phyloP scores from a whole-genome alignment of 495 filamentous ascomycete genomes.

The Pseudomonodictys pantanalensis region DNA sequence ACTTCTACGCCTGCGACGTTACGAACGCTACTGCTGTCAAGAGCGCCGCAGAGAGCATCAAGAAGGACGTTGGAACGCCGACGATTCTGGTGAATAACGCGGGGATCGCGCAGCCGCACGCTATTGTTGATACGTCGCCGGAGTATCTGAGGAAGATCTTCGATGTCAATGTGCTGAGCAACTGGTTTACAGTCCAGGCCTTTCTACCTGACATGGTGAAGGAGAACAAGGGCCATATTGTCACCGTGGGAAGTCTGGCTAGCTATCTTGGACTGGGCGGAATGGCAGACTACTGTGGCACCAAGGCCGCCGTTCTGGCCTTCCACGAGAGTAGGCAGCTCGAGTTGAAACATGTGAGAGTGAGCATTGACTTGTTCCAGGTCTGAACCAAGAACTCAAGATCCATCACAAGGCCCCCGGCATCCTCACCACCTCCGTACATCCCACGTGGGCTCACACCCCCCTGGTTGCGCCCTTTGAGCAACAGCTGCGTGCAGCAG shows the following conservation, averaged over 20 bases:
- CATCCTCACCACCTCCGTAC: slow-evolving; percentile 39
- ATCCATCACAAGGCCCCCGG: slow-evolving; percentile 32
- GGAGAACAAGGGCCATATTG: slow-evolving; percentile 59
- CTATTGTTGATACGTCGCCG: slow-evolving; percentile 51
- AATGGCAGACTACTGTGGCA: slow-evolving; percentile 54
- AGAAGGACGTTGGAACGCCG: slow-evolving; percentile 46
- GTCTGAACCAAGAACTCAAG: slow-evolving; percentile 37
- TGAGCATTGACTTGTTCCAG: slow-evolving; percentile 1
- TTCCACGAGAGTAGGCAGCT: slow-evolving; percentile 53
- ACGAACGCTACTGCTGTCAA: slow-evolving; percentile 49
- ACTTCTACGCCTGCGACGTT: slow-evolving; percentile 54
- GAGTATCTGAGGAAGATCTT: slow-evolving; percentile 52
- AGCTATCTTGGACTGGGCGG: slow-evolving; percentile 50
- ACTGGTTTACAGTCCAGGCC: slow-evolving; percentile 56
- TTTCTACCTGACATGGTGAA: slow-evolving; percentile 61
- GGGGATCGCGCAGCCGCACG: slow-evolving; percentile 55
- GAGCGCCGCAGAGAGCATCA: slow-evolving; percentile 40
- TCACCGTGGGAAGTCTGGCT: slow-evolving; percentile 56
- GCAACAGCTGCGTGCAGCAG: slow-evolving; percentile 9
- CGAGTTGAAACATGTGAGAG: background rate
- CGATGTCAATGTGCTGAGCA: slow-evolving; percentile 57
- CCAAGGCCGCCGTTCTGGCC: slow-evolving; percentile 57
- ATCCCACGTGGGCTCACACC: slow-evolving; percentile 40
- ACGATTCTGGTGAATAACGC: slow-evolving; percentile 63
- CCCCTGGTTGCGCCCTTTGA: slow-evolving; percentile 27